A percentile compares a stretch with the other conserved stretches of the same genome.
Evolutionary conservation across 2,329 filamentous ascomycete species (phyloP).

Genomic region (Leptosphaerulina australis): DNA sequence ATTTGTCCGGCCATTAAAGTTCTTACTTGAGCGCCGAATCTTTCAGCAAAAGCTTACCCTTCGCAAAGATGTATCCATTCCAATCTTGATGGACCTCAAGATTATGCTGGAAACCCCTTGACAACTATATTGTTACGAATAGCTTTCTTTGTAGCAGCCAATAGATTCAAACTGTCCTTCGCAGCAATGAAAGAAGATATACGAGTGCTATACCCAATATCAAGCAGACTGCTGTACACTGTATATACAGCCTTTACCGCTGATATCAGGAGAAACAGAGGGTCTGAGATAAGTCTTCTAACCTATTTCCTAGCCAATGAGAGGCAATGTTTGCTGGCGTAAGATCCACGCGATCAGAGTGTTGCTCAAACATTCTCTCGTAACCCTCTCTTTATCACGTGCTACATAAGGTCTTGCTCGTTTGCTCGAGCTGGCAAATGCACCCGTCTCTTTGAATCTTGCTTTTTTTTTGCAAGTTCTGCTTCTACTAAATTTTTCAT

Average conservation of each 20-base stretch:
- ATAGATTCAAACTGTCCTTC: conserved; percentile 15
- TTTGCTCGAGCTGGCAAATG: background rate
- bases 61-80: conserved; percentile 65
- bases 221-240: conserved; percentile 24
- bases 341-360: background rate
- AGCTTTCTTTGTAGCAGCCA: conserved; percentile 9
- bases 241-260: conserved; percentile 15
- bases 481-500: no score
- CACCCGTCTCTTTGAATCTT: background rate
- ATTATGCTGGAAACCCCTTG: conserved; percentile 59
- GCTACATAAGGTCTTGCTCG: no score
- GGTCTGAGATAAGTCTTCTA: no score
- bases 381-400: background rate
- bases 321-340: no score
- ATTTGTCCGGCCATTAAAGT: conserved; percentile 24
- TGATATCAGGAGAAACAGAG: conserved; percentile 13
- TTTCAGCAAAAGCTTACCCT: conserved; percentile 18
- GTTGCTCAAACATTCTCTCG: background rate
- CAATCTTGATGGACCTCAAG: conserved; percentile 69
- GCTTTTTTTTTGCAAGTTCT: no score
- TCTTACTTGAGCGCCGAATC: conserved; percentile 27
- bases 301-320: no score
- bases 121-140: conserved; percentile 24
- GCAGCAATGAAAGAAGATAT: conserved; percentile 6
- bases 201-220: conserved; percentile 14